These are phyloP conservation scores for Flueggea neowawraea DNA, from an alignment of 441 rosid genomes.

Conservation along the genomic window DNA sequence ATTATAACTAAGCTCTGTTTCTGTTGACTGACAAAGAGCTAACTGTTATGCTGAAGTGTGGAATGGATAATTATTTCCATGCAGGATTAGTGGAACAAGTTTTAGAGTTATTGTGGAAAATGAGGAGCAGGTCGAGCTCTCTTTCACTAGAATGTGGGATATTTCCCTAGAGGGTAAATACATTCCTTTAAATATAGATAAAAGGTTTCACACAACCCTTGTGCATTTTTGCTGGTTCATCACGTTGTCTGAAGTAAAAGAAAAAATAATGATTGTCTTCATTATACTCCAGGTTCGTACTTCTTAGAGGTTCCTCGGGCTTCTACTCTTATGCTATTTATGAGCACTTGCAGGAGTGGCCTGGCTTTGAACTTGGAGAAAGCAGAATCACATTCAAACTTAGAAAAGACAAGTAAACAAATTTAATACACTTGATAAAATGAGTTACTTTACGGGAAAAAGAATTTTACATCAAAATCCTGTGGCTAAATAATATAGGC, in stretches of 20 bases:
- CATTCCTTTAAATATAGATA: conserved; percentile 82
- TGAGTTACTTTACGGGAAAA: not conserved
- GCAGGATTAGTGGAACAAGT: conserved; percentile 76
- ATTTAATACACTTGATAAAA: not conserved
- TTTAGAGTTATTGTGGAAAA: conserved; percentile 60
- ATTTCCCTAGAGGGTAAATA: conserved; percentile 39
- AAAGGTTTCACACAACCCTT: conserved; percentile 33
- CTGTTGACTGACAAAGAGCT: not conserved
- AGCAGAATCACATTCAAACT: conserved; percentile 83
- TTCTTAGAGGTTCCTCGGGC: conserved; percentile 56
- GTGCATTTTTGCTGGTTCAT: too few relatives aligned
- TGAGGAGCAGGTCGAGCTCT: conserved; percentile 78
- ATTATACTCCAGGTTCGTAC: conserved; percentile 8
- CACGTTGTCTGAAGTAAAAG: not conserved
- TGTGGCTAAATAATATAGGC: not conserved
- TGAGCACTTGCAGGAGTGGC: conserved; percentile 74
- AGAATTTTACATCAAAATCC: not conserved
- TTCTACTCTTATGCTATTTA: conserved; percentile 75
- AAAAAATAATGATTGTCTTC: not conserved
- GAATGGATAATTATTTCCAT: not conserved
- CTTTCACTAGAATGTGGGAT: conserved; percentile 78
- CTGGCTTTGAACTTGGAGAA: conserved; percentile 68
- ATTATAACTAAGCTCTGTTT: not conserved
- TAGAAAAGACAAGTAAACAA: conserved; percentile 75
- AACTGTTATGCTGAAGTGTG: too few relatives aligned